Evolutionary conservation across 2,329 filamentous ascomycete genomes (phyloP), one percentile per base, ranked within the genome.

Genomic region (Neofusicoccum ribis): DNA sequence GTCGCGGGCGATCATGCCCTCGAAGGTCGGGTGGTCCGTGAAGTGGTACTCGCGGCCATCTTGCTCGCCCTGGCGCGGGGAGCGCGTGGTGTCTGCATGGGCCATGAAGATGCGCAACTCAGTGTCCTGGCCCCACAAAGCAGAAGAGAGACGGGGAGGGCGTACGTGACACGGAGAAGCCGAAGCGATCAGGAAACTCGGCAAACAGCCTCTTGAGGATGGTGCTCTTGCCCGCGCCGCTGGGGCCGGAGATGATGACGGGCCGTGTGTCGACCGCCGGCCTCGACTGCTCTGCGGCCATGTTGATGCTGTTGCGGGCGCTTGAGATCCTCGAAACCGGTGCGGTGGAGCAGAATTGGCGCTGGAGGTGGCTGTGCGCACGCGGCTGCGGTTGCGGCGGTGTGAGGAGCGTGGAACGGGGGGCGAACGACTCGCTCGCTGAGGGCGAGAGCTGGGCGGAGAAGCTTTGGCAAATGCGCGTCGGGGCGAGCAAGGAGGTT

Each of bases 41-140:
- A 90, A 96, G 82, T 92, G 87, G 83, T 97, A 97, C 78, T 96
- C 88, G 47, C 87, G 83, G 73, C 91, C 92, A 74, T 94, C 78
- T 69, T 86, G 73, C 80, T 97, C 93, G 72, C 89, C 91, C 2
- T 85, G 81, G 27, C 93, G 88, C 1, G 93, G 93, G 1, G 80
- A 71, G 43, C 93, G 89, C 34, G 93, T 97, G 7, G 93, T 97
- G 83, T 97, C 89, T 77, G 72, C 74, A 20, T 7, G 27, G 0
- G 27, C 27, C 27, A 7, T 31, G 27, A 31, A 31, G 27, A 31
- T 2, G 6, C 27, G 27, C 27, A 31, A 31, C 27, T 31, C 27
- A 31, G 27, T 7, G 27, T 5, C 27, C 27, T 31, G 27, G 27
- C 27, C 27, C 6, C 6, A 9, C 6, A 39, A 39, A 15, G 20